phyloP scores from a whole-genome alignment of 257 asterid genomes.

The Prunella vulgaris region DNA sequence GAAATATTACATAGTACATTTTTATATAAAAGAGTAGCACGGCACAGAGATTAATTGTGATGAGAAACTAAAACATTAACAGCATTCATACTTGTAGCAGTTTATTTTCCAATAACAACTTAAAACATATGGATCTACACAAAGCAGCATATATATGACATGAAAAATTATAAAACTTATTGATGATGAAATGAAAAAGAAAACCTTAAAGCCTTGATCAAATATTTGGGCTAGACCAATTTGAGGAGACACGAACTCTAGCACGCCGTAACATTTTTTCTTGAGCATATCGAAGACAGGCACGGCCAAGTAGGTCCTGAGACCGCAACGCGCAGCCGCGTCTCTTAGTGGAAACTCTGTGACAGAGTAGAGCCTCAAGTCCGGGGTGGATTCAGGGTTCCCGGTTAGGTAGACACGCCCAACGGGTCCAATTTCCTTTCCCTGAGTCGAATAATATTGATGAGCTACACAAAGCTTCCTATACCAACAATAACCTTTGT shows the following conservation, averaged over 20 bases:
- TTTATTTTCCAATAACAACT: neutral
- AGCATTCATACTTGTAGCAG: too few species aligned
- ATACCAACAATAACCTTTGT: constrained; percentile 12
- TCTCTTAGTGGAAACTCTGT: neutral
- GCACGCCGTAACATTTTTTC: neutral
- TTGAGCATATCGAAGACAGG: neutral
- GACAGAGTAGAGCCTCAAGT: neutral
- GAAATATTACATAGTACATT: too few species aligned
- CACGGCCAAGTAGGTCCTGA: neutral
- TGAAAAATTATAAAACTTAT: neutral
- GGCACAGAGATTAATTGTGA: too few species aligned
- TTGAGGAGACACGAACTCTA: neutral
- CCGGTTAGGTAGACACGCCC: too few species aligned
- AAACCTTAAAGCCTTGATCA: neutral
- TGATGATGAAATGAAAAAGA: too few species aligned
- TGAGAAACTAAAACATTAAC: neutral
- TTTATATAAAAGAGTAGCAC: too few species aligned
- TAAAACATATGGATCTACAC: neutral
- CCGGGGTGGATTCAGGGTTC: neutral
- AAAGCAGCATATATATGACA: neutral
- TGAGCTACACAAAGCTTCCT: neutral
- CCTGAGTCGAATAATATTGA: too few species aligned
- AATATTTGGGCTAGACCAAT: too few species aligned
- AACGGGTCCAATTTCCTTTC: too few species aligned
- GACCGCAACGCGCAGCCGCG: neutral